Evolutionary conservation across 2,329 filamentous ascomycete genomes (phyloP).

Genomic region (Fusarium mexicanum): DNA sequence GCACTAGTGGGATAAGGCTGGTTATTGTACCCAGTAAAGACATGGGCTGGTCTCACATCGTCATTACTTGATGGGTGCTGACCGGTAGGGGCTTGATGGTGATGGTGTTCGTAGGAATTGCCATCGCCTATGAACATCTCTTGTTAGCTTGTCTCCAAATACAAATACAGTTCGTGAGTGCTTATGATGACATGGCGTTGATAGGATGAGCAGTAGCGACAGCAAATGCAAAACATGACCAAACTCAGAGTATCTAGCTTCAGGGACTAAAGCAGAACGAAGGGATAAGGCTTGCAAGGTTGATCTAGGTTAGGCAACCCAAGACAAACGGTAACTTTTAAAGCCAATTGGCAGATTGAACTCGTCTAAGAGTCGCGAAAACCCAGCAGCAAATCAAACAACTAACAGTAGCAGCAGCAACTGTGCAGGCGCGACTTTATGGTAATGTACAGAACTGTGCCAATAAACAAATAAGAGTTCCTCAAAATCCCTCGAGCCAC

Average conservation of each 20-base stretch:
- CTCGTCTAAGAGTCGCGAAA: slow-evolving; percentile 50
- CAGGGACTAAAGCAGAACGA: slow-evolving; percentile 30
- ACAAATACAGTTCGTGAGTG: slow-evolving; percentile 13
- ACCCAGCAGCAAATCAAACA: slow-evolving; percentile 48
- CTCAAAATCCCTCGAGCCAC: slow-evolving; percentile 52
- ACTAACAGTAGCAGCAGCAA: slow-evolving; percentile 53
- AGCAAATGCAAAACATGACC: slow-evolving; percentile 26
- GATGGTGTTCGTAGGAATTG: slow-evolving; percentile 72
- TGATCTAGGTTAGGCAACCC: slow-evolving; percentile 31
- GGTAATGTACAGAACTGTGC: slow-evolving; percentile 66
- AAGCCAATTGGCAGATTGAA: slow-evolving; percentile 49
- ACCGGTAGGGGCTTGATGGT: slow-evolving; percentile 68
- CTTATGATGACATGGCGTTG: slow-evolving; percentile 10
- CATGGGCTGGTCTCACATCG: slow-evolving; percentile 78
- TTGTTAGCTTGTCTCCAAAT: slow-evolving; percentile 43
- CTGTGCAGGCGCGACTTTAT: slow-evolving; percentile 55
- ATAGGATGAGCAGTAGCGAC: slow-evolving; percentile 8
- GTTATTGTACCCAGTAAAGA: slow-evolving; percentile 74
- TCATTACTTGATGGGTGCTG: slow-evolving; percentile 59
- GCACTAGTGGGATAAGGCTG: slow-evolving; percentile 67
- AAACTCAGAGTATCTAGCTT: slow-evolving; percentile 23
- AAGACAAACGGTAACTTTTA: slow-evolving; percentile 45
- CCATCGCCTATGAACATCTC: slow-evolving; percentile 62
- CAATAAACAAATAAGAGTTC: slow-evolving; percentile 47
- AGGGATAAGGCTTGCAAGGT: slow-evolving; percentile 17